Conservation (phyloP, 495 filamentous ascomycete genomes). For the Xylaria scruposa region DNA sequence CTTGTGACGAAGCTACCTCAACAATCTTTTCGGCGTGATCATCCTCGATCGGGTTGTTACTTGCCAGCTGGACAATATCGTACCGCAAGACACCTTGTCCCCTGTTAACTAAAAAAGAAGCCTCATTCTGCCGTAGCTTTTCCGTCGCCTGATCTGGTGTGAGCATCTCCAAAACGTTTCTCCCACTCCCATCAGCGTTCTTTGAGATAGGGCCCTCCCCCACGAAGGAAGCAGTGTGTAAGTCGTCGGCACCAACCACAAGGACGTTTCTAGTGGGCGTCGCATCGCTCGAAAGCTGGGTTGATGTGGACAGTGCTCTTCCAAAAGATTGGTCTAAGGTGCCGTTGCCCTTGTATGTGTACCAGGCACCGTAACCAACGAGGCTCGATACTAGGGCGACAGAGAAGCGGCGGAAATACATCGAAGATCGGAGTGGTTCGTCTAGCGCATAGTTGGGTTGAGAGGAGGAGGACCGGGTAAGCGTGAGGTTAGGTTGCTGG, state of each 20-base stretch:
- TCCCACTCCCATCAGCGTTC: conserved; percentile 77
- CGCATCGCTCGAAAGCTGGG: conserved; percentile 37
- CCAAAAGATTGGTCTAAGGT: conserved; percentile 36
- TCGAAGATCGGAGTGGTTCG: conserved; percentile 55
- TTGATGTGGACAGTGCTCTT: conserved; percentile 39
- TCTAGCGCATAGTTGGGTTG: conserved; percentile 36
- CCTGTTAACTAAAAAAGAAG: conserved; percentile 88
- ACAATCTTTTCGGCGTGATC: conserved; percentile 98
- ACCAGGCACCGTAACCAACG: conserved; percentile 60
- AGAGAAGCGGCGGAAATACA: conserved; percentile 56
- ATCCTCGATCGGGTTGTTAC: conserved; percentile 98
- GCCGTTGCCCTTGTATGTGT: conserved; percentile 49
- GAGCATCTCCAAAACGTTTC: conserved; percentile 90
- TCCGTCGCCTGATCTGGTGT: conserved; percentile 93
- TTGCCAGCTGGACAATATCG: conserved; percentile 92
- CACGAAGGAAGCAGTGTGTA: conserved; percentile 82
- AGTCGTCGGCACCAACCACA: conserved; percentile 80
- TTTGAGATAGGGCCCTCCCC: conserved; percentile 86
- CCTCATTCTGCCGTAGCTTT: conserved; percentile 85
- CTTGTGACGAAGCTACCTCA: conserved; percentile 66
- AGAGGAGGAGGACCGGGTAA: conserved; percentile 30
- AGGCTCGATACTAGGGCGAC: conserved; percentile 53
- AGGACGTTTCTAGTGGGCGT: conserved; percentile 60
- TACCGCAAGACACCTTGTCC: conserved; percentile 93
- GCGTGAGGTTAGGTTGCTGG: conserved; percentile 36